Base-by-base conservation (phyloP, 208 protist genomes). In the Borovskyia barvae region DNA sequence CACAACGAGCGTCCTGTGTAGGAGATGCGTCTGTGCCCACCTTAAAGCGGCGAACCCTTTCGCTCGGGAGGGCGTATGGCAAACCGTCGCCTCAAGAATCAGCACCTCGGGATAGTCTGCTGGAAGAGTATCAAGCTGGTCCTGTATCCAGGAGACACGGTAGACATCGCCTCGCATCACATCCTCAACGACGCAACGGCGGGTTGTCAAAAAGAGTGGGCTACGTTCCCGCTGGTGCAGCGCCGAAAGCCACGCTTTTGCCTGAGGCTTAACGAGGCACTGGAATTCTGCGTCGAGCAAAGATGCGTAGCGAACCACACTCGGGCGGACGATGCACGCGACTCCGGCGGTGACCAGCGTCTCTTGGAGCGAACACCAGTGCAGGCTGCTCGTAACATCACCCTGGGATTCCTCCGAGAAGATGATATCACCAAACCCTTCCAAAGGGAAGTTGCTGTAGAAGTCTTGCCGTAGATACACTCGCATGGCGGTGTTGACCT, bases 321-420 rank as follows among this genome's bases (percentile, higher is more conserved):
- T 48, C 11, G 72, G 71, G 20, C 78, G 77, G 20, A 75, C 55
- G 37, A 85, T 63, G 28, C 73, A 66, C 12, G 41, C 82, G 2
- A 77, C 65, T 14, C 82, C 77, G 0, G 48, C 58, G 15, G 35
- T 22, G 14, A 85, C 56, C 20, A 89, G 37, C 6, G 46, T 45
- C 33, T 85, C 78, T 52, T 89, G 82, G 22, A 85, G 55, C 5
- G 75, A 89, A 24, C 40, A 30, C 82, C 77, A 83, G 29, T 72
- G 30, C 51, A 61, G 28, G 9, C 36, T 2, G 35, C 5, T 9
- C 12, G 48, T 5, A 2, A 32, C 9, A 19, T 70, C 68, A 19
- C 15, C 2, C 24, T 39, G 22, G 26, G 41, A 42, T 15, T 77
- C 45, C 1, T 9, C 43, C 1, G 67, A 54, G 41, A 82, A 85